Conservation (phyloP, 2,329 filamentous ascomycete species). For the Lecanosticta acicola region DNA sequence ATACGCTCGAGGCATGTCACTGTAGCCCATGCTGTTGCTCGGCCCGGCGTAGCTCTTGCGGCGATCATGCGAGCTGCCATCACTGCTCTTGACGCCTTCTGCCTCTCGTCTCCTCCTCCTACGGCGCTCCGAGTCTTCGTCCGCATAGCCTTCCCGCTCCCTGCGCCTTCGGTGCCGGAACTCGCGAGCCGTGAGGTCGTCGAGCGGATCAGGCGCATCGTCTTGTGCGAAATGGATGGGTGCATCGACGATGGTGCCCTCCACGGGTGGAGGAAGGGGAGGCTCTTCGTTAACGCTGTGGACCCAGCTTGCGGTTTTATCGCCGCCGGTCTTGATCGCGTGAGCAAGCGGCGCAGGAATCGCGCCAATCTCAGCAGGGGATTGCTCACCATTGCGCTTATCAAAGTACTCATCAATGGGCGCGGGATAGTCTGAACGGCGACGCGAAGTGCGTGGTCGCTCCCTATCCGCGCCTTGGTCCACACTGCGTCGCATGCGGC, state of each 20-base stretch:
- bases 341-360: constrained; percentile 24
- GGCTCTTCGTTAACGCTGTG: constrained; percentile 42
- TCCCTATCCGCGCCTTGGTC: constrained; percentile 32
- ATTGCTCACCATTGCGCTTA: constrained; percentile 36
- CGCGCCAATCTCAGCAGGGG: constrained; percentile 12
- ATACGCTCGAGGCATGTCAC: constrained; percentile 35
- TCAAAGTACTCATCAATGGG: constrained; percentile 42
- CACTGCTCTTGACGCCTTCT: constrained; percentile 28
- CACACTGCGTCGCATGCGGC: constrained; percentile 36
- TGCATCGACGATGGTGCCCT: constrained; percentile 45
- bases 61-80: constrained; percentile 30
- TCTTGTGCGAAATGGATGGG: constrained; percentile 29
- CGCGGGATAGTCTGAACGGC: constrained; percentile 30
- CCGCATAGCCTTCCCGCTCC: constrained; percentile 17
- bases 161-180: constrained; percentile 23
- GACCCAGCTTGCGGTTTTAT: constrained; percentile 49
- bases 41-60: constrained; percentile 27
- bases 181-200: constrained; percentile 30
- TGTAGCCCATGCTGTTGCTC: constrained; percentile 29
- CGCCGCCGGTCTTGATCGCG: constrained; percentile 32
- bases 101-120: constrained; percentile 17
- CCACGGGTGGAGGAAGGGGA: constrained; percentile 41
- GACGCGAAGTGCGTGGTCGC: constrained; percentile 26
- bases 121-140: constrained; percentile 20
- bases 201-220: constrained; percentile 21